phyloP scores from a whole-genome alignment of 441 rosid species.

The Capsella rubella region DNA sequence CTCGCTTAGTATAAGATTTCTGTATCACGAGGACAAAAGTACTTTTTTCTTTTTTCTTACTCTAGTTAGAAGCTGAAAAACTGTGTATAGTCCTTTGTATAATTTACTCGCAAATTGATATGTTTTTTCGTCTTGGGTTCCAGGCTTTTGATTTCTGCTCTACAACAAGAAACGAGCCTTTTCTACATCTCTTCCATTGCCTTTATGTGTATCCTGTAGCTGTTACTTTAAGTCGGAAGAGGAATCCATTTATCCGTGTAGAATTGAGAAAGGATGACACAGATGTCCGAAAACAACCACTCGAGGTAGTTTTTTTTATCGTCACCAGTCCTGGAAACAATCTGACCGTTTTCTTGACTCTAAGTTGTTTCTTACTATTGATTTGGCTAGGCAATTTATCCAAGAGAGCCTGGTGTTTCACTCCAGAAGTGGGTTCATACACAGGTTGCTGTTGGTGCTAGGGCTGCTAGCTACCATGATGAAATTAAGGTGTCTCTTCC shows the following conservation, averaged over 20 bases:
- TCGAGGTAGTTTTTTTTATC: constrained; percentile 72
- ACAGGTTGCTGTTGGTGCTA: constrained; percentile 90
- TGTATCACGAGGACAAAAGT: constrained; percentile 19
- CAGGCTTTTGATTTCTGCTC: constrained; percentile 99
- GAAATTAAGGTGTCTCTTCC: constrained; percentile 95
- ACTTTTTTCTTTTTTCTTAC: constrained; percentile 13
- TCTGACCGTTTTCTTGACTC: constrained; percentile 31
- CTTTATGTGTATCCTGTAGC: constrained; percentile 90
- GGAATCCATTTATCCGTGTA: constrained; percentile 88
- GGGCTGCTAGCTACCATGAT: constrained; percentile 93
- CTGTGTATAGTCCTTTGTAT: constrained; percentile 15
- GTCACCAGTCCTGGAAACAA: constrained; percentile 30
- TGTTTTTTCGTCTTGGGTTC: constrained; percentile 55
- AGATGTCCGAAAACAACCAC: constrained; percentile 90
- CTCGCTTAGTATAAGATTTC: constrained; percentile 7
- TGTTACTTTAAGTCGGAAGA: constrained; percentile 93
- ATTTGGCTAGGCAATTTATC: constrained; percentile 80
- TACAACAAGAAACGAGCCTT: constrained; percentile 95
- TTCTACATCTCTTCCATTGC: constrained; percentile 96
- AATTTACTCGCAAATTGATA: constrained; percentile 17
- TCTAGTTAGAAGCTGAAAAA: constrained; percentile 24
- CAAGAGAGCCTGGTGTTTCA: constrained; percentile 81
- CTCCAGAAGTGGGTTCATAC: constrained; percentile 94
- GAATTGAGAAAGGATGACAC: constrained; percentile 96
- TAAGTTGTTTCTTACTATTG: constrained; percentile 42